These are phyloP conservation scores for Allantophomopsis cytisporea DNA, from an alignment of 2,329 filamentous ascomycete genomes.

Conservation along the genomic window DNA sequence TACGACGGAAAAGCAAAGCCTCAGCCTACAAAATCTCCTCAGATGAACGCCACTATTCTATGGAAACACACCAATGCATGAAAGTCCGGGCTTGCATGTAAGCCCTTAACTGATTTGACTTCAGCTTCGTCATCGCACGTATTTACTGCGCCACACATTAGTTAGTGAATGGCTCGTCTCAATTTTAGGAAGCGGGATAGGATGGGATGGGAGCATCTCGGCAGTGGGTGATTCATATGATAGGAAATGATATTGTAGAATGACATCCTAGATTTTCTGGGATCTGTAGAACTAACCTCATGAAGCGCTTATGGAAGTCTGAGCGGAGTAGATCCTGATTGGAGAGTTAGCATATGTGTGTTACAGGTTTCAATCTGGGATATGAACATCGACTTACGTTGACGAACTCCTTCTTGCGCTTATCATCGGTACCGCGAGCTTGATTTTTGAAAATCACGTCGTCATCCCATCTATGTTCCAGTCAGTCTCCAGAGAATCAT, in stretches of 20 bases:
- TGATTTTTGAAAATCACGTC: conserved; percentile 99
- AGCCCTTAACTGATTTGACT: no score
- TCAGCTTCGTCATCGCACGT: conserved; percentile 16
- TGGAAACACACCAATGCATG: no score
- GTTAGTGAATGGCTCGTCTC: no score
- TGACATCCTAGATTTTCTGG: no score
- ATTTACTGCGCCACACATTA: conserved; percentile 14
- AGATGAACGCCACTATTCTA: no score
- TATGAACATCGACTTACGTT: conserved; percentile 46
- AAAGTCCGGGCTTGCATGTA: no score
- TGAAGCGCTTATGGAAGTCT: conserved; percentile 96
- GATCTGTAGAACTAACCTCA: conserved; percentile 32
- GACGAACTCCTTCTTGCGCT: conserved; percentile 88
- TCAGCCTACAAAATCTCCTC: no score
- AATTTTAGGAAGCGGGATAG: no score
- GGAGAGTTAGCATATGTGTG: conserved; percentile 2
- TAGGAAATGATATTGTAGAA: no score
- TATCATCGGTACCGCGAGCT: conserved; percentile 86
- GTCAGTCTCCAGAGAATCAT: conserved; percentile 1
- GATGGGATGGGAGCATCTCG: no score
- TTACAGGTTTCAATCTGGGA: background rate
- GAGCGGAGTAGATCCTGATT: conserved; percentile 70
- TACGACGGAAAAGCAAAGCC: no score
- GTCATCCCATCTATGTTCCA: conserved; percentile 67
- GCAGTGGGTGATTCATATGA: no score